Base-by-base conservation (phyloP, 2,329 filamentous ascomycete genomes). In the Tolypocladium sp. region DNA sequence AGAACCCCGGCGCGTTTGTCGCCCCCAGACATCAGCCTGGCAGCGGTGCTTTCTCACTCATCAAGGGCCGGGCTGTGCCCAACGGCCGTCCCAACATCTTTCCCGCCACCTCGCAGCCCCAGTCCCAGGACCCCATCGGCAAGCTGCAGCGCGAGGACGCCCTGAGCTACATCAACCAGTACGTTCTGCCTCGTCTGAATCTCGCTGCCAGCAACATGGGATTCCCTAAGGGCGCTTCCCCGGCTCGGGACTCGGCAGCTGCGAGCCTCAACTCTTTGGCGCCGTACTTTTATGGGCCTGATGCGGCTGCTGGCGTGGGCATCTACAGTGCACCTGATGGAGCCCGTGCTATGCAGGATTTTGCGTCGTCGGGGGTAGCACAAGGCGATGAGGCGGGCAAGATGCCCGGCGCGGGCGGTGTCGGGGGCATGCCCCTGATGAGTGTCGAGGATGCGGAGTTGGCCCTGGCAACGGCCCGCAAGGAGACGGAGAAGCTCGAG, bases 81-180 rank as follows among this genome's bases (percentile, higher is more conserved):
- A 87, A 85, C 60, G 85, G 85, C 0, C 79, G 80, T 2, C 84
- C 85, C 2, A 80, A 82, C 42, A 88, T 82, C 70, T 86, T 87
- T 65, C 84, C 84, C 1, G 71, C 75, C 2, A 74, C 75, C 0
- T 68, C 75, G 2, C 76, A 77, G 55, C 75, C 76, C 7, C 78
- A 78, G 59, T 72, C 77, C 1, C 77, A 80, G 60, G 84, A 88
- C 64, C 83, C 84, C 1, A 79, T 86, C 33, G 80, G 79, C 63
- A 87, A 87, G 74, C 83, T 88, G 63, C 84, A 86, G 69, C 81
- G 84, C 15, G 84, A 88, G 64, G 85, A 87, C 66, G 84, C 84
- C 0, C 80, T 88, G 46, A 82, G 80, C 69, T 88, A 87, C 71
- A 87, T 88, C 71, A 88, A 88, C 69, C 85, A 88, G 70, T 86